Base-by-base conservation (phyloP, 2,329 filamentous ascomycete genomes). In the Pseudocercospora fuligena region DNA sequence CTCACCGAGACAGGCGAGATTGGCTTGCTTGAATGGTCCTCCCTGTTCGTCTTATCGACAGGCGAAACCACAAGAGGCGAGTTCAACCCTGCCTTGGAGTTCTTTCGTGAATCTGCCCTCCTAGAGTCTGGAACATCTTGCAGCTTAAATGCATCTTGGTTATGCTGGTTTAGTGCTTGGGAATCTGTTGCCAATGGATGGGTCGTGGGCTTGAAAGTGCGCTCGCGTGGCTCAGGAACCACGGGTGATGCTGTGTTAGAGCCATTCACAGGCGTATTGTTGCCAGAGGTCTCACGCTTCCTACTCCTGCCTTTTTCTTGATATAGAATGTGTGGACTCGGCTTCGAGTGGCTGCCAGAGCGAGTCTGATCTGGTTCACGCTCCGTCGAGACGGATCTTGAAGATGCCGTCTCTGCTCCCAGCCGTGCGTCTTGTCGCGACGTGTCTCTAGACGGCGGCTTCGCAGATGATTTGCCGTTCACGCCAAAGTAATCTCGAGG, bases 321-420 rank as follows among this genome's bases (percentile, higher is more conserved):
- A 77, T 93, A 96, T 23, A 93, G 91, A 73, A 97, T 97, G 75
- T 97, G 93, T n/a, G 93, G 92, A 16, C 92, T 93, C 1, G 70
- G 64, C 63, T 89, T 66, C 82, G 76, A 60, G 75, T 80, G 72
- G 40, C 74, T 74, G 11, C 64, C 58, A n/a, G 65, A 71, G 57
- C 67, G 70, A 27, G 71, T 71, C 36, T 66, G 70, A 19, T 72
- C 72, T n/a, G 67, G 66, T 19, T 79, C 77, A 60, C 82, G 77
- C 70, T 84, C 82, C 16, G 78, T 78, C 3, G 82, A 85, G 4
- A 77, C 79, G 16, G 82, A 83, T 56, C 82, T 76, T 12, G 82
- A 82, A 19, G 78, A 78, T 19, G 70, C 66, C 21, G 74, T 69
- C 19, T 78, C 69, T 64, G 71, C 63, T 21, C 63, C 67, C 19